Evolutionary conservation across 805 yeast species (phyloP).

Genomic region (Jamesozyma hellenica): DNA sequence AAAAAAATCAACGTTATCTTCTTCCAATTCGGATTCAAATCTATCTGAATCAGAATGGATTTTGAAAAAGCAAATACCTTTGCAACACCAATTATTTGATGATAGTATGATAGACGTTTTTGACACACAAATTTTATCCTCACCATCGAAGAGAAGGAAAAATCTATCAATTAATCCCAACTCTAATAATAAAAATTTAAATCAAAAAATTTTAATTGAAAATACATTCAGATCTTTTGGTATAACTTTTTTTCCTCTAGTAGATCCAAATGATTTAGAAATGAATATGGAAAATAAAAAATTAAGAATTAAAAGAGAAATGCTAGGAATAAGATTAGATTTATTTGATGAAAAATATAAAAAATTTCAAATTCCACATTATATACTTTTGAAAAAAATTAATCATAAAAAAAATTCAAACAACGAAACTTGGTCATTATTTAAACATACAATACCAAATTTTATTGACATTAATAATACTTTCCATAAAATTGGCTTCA

Average conservation of each 20-base stretch:
- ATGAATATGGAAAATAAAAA: constrained; percentile 8
- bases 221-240: constrained; percentile 33
- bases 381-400: constrained; percentile 26
- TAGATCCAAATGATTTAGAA: constrained; percentile 27
- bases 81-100: constrained; percentile 23
- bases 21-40: constrained; percentile 1
- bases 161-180: not conserved
- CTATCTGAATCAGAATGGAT: constrained; percentile 19
- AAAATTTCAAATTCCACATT: constrained; percentile 30
- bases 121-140: constrained; percentile 17
- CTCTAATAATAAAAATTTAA: constrained; percentile 2
- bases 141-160: constrained; percentile 24
- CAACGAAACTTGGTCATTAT: constrained; percentile 23
- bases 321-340: constrained; percentile 34
- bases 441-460: constrained; percentile 32
- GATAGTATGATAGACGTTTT: constrained; percentile 15
- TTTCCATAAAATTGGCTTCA: constrained; percentile 11
- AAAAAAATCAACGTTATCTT: not conserved
- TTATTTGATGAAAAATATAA: constrained; percentile 23
- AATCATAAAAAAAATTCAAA: not conserved
- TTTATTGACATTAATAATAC: constrained; percentile 15
- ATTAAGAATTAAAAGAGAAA: constrained; percentile 11
- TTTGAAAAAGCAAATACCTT: constrained; percentile 9
- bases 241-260: constrained; percentile 32
- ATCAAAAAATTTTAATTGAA: constrained; percentile 22